These are phyloP conservation scores for Talaromyces marneffei DNA, from an alignment of 2,329 filamentous ascomycete species.

Conservation along the genomic window DNA sequence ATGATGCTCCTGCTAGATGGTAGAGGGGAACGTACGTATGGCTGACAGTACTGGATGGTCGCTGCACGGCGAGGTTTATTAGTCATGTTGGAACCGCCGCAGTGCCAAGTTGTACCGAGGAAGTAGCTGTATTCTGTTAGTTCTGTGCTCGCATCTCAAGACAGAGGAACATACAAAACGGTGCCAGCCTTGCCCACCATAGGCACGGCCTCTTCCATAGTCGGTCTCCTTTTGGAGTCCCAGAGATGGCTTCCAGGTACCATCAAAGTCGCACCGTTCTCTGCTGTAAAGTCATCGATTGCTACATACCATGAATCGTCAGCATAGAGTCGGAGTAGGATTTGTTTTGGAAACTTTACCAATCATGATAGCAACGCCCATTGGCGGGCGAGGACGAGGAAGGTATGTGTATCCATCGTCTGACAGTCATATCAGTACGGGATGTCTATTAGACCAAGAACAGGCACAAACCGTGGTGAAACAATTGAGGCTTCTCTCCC, in stretches of 20 bases:
- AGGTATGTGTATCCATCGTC: conserved; percentile 28
- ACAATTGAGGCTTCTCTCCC: conserved; percentile 32
- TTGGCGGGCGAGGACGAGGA: conserved; percentile 30
- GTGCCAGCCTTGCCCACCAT: conserved; percentile 35
- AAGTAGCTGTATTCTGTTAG: conserved; percentile 17
- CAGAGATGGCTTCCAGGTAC: conserved; percentile 34
- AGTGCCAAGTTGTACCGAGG: conserved; percentile 35
- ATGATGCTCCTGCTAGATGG: too few relatives aligned
- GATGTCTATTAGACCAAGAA: not conserved
- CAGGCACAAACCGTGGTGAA: conserved; percentile 28
- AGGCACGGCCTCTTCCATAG: conserved; percentile 26
- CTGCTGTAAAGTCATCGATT: conserved; percentile 28
- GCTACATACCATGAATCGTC: conserved; percentile 15
- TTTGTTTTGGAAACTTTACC: conserved; percentile 21
- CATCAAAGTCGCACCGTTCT: conserved; percentile 34
- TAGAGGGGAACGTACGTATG: conserved; percentile 22
- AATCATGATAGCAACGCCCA: conserved; percentile 30
- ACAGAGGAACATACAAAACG: conserved; percentile 23
- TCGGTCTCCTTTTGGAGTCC: conserved; percentile 22
- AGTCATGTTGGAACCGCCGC: conserved; percentile 33
- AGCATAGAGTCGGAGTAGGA: not conserved
- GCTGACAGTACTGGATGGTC: conserved; percentile 40
- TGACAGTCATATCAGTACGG: not conserved
- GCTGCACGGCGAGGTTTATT: conserved; percentile 27
- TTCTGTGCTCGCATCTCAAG: not conserved